Percentiles rank a stretch among this genome's conserved stretches.
Conservation (phyloP, 2,329 filamentous ascomycete genomes). For the Cercospora sesami region DNA sequence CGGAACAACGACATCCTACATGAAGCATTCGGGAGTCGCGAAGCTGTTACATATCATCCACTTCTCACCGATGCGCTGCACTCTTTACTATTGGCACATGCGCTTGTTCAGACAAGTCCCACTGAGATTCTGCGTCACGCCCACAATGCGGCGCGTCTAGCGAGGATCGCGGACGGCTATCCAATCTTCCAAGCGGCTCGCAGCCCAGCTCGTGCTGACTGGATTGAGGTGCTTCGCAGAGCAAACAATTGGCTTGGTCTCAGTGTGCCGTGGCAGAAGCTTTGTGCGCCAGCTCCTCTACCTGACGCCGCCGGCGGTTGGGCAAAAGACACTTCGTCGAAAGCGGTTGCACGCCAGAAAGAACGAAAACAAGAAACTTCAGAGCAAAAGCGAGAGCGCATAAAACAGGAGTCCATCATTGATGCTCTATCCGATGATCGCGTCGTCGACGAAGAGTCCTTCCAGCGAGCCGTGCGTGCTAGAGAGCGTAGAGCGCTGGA, state of each 20-base stretch:
- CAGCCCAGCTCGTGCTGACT: conserved; percentile 72
- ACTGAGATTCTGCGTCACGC: conserved; percentile 78
- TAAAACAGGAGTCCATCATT: conserved; percentile 65
- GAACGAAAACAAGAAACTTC: conserved; percentile 45
- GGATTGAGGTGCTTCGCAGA: conserved; percentile 71
- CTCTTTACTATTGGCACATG: conserved; percentile 73
- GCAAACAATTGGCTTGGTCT: conserved; percentile 70
- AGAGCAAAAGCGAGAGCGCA: conserved; percentile 58
- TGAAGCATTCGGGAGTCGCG: conserved; percentile 51
- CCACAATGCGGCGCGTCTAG: conserved; percentile 75
- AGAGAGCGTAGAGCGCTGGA: conserved; percentile 58
- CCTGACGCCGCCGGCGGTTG: conserved; percentile 41
- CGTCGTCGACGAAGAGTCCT: conserved; percentile 65
- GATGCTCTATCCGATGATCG: conserved; percentile 68
- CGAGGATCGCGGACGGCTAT: conserved; percentile 73
- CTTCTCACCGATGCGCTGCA: conserved; percentile 77
- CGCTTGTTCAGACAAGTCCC: conserved; percentile 73
- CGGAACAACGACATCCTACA: conserved; percentile 33
- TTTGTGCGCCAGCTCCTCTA: conserved; percentile 58
- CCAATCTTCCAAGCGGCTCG: conserved; percentile 74
- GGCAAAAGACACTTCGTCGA: conserved; percentile 33
- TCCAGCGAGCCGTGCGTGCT: conserved; percentile 63
- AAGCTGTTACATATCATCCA: conserved; percentile 77
- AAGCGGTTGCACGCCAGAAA: conserved; percentile 28
- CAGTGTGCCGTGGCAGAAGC: conserved; percentile 64